A percentile compares a stretch with the other conserved stretches of the same genome.
phyloP scores from a whole-genome alignment of 371 early-diverging fungal genomes.

The Circinella umbellata region DNA sequence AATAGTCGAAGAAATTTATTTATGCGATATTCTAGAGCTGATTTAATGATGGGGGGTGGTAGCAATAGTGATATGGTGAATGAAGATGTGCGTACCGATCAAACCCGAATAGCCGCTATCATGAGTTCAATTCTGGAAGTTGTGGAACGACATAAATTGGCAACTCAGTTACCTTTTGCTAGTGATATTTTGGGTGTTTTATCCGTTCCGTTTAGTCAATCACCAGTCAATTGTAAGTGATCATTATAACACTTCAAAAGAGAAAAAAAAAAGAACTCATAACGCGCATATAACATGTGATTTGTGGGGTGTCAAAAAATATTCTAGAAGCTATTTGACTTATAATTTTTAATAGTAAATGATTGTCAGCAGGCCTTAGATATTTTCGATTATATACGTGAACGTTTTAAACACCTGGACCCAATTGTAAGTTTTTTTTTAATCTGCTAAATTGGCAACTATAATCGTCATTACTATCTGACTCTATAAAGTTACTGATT shows the following conservation, averaged over 20 bases:
- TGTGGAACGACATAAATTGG: constrained; percentile 39
- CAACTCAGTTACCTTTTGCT: constrained; percentile 41
- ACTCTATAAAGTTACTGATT: too few relatives aligned
- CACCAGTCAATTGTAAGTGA: constrained; percentile 31
- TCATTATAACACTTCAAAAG: not conserved
- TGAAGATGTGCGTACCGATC: constrained; percentile 18
- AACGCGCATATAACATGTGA: not conserved
- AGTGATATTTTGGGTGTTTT: constrained; percentile 41
- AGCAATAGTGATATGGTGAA: constrained; percentile 1
- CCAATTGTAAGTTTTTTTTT: constrained; percentile 32
- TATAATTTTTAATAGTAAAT: constrained; percentile 21
- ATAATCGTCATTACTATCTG: not conserved
- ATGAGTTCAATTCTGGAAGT: constrained; percentile 31
- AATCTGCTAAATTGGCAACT: not conserved
- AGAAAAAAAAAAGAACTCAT: not conserved
- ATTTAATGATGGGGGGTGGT: constrained; percentile 12
- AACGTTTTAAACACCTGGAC: constrained; percentile 38
- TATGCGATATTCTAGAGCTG: constrained; percentile 20
- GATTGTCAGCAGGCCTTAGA: constrained; percentile 53
- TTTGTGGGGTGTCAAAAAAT: not conserved
- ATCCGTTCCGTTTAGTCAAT: constrained; percentile 38
- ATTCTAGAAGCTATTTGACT: not conserved
- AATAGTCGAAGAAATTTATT: constrained; percentile 14
- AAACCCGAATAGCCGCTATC: constrained; percentile 9
- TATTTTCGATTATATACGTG: constrained; percentile 50